Evolutionary conservation across 2,329 filamentous ascomycete genomes (phyloP).

Genomic region (Penicillium sp.): DNA sequence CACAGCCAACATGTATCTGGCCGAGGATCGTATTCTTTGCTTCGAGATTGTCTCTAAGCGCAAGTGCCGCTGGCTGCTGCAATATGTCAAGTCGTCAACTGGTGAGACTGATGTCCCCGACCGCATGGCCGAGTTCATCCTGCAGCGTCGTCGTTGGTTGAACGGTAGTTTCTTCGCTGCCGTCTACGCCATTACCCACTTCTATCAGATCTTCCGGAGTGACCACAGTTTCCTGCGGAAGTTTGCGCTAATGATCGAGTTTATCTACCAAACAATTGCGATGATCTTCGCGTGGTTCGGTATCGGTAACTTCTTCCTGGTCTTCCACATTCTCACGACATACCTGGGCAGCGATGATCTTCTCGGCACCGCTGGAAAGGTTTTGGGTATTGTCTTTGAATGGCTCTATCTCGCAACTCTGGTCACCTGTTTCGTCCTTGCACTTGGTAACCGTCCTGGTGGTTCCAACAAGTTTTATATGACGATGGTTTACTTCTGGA

Average conservation of each 20-base stretch:
- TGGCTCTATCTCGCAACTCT: conserved; percentile 93
- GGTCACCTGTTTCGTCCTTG: conserved; percentile 91
- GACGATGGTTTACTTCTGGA: conserved; percentile 99
- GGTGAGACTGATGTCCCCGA: conserved; percentile 98
- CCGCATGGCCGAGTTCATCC: conserved; percentile 88
- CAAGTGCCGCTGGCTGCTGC: conserved; percentile 95
- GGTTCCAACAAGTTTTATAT: conserved; percentile 94
- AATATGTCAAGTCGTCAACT: conserved; percentile 96
- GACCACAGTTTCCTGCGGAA: conserved; percentile 88
- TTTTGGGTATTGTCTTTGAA: conserved; percentile 88
- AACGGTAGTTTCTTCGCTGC: conserved; percentile 99
- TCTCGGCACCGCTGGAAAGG: conserved; percentile 74
- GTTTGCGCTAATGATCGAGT: conserved; percentile 87
- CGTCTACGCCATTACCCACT: conserved; percentile 91
- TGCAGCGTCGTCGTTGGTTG: conserved; percentile 94
- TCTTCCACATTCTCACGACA: conserved; percentile 93
- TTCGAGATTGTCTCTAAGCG: conserved; percentile 92
- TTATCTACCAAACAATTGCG: conserved; percentile 88
- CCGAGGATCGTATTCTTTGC: conserved; percentile 56
- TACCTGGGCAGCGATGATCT: conserved; percentile 73
- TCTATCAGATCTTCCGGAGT: conserved; percentile 93
- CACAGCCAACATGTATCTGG: conserved; percentile 76
- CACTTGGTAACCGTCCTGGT: conserved; percentile 91
- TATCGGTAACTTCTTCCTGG: conserved; percentile 97
- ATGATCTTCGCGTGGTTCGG: conserved; percentile 99